Evolutionary conservation across 2,329 filamentous ascomycete species (phyloP).

Genomic region (Biscogniauxia marginata): DNA sequence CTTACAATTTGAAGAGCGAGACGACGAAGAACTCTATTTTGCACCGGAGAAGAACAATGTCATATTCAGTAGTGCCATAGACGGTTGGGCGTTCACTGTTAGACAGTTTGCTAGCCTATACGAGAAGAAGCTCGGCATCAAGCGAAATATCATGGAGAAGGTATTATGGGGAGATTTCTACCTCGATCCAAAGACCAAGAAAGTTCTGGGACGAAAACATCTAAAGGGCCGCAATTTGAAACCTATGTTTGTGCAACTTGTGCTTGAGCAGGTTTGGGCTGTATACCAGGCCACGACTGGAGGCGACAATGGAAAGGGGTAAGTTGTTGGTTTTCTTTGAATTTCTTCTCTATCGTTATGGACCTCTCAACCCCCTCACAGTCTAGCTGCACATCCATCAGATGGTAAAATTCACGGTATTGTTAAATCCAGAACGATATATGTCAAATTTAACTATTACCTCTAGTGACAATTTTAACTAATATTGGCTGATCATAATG

Average conservation of each 20-base stretch:
- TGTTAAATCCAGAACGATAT: too few relatives aligned
- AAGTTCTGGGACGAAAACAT: slow-evolving; percentile 86
- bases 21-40: slow-evolving; percentile 97
- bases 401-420: too few relatives aligned
- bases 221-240: slow-evolving; percentile 88
- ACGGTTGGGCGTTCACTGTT: slow-evolving; percentile 98
- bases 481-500: slow-evolving; percentile 7
- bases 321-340: slow-evolving; percentile 34
- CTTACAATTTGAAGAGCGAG: slow-evolving; percentile 78
- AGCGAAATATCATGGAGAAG: slow-evolving; percentile 82
- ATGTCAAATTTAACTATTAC: too few relatives aligned
- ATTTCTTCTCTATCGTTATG: neutral
- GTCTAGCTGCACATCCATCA: too few relatives aligned
- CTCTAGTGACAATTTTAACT: too few relatives aligned
- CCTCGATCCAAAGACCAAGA: slow-evolving; percentile 93
- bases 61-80: slow-evolving; percentile 95
- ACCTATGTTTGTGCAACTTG: slow-evolving; percentile 95
- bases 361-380: neutral
- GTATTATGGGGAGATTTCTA: slow-evolving; percentile 97
- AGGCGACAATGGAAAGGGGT: slow-evolving; percentile 78
- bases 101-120: slow-evolving; percentile 91
- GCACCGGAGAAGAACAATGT: slow-evolving; percentile 98
- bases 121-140: slow-evolving; percentile 96
- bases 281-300: slow-evolving; percentile 89
- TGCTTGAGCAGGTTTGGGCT: slow-evolving; percentile 94